phyloP scores from a whole-genome alignment of 139 green algal species.

The Yamagishiella unicocca region DNA sequence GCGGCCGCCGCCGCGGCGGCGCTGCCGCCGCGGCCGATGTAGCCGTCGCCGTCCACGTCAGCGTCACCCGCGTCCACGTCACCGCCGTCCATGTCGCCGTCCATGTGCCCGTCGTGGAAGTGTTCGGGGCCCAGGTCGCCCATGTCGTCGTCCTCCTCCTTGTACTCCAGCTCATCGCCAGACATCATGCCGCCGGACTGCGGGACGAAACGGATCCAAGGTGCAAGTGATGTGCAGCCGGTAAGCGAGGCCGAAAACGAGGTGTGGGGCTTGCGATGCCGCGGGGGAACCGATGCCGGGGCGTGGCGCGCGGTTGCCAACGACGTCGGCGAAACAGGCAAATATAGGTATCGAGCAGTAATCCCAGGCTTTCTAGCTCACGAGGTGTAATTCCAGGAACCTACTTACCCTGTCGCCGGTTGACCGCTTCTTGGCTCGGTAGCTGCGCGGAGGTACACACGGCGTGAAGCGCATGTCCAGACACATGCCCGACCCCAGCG shows the following conservation, averaged over 20 bases:
- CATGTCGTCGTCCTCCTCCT: not conserved
- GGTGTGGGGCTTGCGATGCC: not conserved
- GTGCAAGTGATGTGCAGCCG: too few relatives aligned
- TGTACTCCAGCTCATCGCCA: not conserved
- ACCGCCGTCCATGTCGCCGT: not conserved
- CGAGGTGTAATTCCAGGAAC: not conserved
- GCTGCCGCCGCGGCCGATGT: not conserved
- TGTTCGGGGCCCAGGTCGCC: not conserved
- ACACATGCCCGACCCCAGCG: not conserved
- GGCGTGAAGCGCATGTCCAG: not conserved
- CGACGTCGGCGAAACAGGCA: too few relatives aligned
- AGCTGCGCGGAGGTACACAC: constrained; percentile 26
- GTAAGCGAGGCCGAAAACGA: too few relatives aligned
- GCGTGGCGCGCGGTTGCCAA: too few relatives aligned
- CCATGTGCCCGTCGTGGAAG: not conserved
- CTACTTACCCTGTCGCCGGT: not conserved
- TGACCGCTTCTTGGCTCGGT: constrained; percentile 62
- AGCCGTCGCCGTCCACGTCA: not conserved
- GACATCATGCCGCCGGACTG: not conserved
- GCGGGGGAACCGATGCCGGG: too few relatives aligned
- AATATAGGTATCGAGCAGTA: too few relatives aligned
- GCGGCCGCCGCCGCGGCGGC: constrained; percentile 9
- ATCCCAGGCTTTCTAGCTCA: too few relatives aligned
- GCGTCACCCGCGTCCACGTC: too few relatives aligned
- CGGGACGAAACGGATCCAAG: not conserved